Base-by-base conservation (phyloP, 192 early-diverging fungal genomes). In the Linderina pennispora region DNA sequence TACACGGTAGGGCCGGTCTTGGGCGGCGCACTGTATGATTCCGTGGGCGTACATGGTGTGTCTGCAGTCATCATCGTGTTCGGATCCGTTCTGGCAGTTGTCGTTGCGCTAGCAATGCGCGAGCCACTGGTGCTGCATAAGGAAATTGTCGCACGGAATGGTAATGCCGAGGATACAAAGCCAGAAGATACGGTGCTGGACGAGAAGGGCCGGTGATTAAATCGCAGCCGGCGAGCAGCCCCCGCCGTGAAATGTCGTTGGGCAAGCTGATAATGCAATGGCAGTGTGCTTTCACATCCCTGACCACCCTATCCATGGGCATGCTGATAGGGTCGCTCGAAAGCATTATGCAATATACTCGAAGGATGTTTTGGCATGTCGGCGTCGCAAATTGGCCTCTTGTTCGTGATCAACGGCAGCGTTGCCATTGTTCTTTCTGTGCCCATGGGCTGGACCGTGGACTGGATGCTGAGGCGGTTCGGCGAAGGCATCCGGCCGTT, bases 1-100 rank as follows among this genome's bases (percentile, higher is more conserved):
- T 70, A 70, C 28, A 53, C 58, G 55, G 36, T 55, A 47, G 66
- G 66, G 4, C 66, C 66, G 3, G 20, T 53, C 1, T 15, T 70
- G 19, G 66, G 66, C 1, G 66, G 66, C 6, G 45, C 36, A 2
- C 20, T 70, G 8, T 70, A 70, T 32, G 59, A 70, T 11, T 45
- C 26, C 4, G 31, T 28, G 2, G 66, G 66, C 6, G 44, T 70
- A 3, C 66, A 31, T 23, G 66, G 66, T 8, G 55, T 62, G n/a
- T 62, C 66, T 8, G 24, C 28, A 1, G 45, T 70, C 1, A 45
- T 70, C 15, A 62, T 65, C 36, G 19, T 36, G 1, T 19, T 54
- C 19, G 55, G 63, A 18, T 25, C 50, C 8, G 10, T 54, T 9
- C 38, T 66, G 11, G 43, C 55, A 11, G 3, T 51, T 1, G 18